Evolutionary conservation across 441 rosid genomes (phyloP).

Genomic region (Macaranga tanarius): DNA sequence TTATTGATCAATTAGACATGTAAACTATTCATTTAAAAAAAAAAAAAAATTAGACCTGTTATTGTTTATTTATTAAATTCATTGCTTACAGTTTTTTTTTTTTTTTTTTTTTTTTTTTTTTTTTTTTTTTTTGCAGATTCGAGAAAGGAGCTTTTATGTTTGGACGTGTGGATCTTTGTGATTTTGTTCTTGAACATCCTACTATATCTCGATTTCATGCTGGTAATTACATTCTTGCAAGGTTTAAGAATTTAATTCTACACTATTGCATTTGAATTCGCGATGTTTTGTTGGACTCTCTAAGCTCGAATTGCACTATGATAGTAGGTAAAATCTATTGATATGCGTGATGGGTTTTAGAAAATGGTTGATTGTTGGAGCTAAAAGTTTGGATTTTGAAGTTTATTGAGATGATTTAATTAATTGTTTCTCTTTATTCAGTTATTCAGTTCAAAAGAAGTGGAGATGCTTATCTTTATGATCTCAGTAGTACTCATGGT

Average conservation of each 20-base stretch:
- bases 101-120: not conserved
- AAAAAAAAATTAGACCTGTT: no score
- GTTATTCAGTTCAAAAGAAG: conserved; percentile 84
- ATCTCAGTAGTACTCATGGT: conserved; percentile 88
- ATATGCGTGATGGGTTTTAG: not conserved
- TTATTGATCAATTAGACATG: conserved; percentile 56
- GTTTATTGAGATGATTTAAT: not conserved
- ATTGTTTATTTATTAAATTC: not conserved
- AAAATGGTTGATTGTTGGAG: no score
- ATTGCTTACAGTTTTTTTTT: not conserved
- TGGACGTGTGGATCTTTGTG: conserved; percentile 88
- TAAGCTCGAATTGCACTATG: no score
- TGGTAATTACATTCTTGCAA: conserved; percentile 38
- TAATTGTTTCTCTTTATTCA: conserved; percentile 29
- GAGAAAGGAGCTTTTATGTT: conserved; percentile 96
- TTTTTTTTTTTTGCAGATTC: conserved; percentile 37
- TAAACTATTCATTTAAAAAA: no score
- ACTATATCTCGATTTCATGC: conserved; percentile 96
- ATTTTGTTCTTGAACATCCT: conserved; percentile 87
- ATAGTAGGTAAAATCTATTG: no score
- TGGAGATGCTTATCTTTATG: conserved; percentile 81
- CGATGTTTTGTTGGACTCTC: no score
- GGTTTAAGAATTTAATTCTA: not conserved
- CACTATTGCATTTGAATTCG: no score
- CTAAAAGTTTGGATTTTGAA: no score